A percentile compares a stretch with the other conserved stretches of the same genome.
phyloP scores from a whole-genome alignment of 257 asterid species.

The Nicotiana benthamiana region DNA sequence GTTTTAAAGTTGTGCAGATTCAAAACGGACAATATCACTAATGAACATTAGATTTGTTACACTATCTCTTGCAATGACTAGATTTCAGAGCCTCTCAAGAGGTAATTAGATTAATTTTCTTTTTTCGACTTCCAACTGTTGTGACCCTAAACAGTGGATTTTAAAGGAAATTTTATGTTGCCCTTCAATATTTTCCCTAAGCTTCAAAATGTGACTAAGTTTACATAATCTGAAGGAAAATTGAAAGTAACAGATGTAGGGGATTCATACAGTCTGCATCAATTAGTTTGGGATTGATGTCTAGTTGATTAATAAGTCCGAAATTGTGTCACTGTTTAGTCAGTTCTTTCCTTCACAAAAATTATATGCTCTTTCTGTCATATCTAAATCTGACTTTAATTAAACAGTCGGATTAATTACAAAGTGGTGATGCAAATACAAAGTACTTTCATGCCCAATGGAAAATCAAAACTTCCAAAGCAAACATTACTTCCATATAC shows the following conservation, averaged over 20 bases:
- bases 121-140: neutral
- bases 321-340: neutral
- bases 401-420: too few species aligned
- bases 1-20: too few species aligned
- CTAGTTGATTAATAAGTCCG: neutral
- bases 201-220: neutral
- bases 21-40: too few species aligned
- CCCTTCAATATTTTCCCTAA: neutral
- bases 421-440: too few species aligned
- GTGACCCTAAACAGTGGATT: neutral
- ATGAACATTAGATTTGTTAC: too few species aligned
- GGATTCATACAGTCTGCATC: neutral
- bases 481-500: too few species aligned
- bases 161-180: neutral
- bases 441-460: too few species aligned
- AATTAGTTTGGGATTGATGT: neutral
- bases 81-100: neutral
- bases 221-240: neutral
- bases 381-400: neutral
- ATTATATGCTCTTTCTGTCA: neutral
- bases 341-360: neutral
- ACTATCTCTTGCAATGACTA: too few species aligned
- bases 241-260: neutral
- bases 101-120: neutral
- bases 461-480: too few species aligned